These are phyloP conservation scores for Tulasnella sp. DNA, from an alignment of 768 basidiomycete genomes.

Conservation along the genomic window DNA sequence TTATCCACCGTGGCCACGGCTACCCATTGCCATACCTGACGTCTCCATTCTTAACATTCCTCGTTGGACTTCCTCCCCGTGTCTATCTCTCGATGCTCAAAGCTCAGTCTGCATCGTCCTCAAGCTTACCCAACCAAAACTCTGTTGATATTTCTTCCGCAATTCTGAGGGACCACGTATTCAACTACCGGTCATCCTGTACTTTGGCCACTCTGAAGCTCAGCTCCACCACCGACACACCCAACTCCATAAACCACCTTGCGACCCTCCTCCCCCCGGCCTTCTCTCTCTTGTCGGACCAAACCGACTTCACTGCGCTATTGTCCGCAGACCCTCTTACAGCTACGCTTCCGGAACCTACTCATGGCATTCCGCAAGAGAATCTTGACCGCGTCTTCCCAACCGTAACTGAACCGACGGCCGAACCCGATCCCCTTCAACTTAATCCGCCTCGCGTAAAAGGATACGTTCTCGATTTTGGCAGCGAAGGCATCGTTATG, in stretches of 20 bases:
- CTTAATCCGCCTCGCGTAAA: neutral
- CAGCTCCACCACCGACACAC: constrained; percentile 42
- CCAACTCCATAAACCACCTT: constrained; percentile 21
- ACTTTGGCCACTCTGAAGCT: constrained; percentile 43
- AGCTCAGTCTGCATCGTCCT: neutral
- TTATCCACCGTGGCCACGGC: constrained; percentile 59
- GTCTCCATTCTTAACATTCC: constrained; percentile 65
- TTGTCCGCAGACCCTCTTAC: neutral
- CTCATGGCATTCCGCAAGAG: constrained; percentile 2
- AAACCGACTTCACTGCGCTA: constrained; percentile 47
- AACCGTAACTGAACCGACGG: neutral
- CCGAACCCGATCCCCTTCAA: neutral
- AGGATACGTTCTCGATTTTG: constrained; percentile 24
- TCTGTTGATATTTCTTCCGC: constrained; percentile 51
- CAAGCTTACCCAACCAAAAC: constrained; percentile 36
- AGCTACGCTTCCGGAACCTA: neutral
- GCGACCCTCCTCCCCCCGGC: constrained; percentile 28
- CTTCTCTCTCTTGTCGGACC: constrained; percentile 37
- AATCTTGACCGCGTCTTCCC: constrained; percentile 20
- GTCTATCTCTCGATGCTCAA: constrained; percentile 62
- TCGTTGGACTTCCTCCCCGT: constrained; percentile 63
- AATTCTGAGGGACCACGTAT: constrained; percentile 48
- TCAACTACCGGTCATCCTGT: constrained; percentile 44
- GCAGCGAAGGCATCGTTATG: constrained; percentile 6
- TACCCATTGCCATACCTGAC: constrained; percentile 70